phyloP scores from a whole-genome alignment of 2,329 filamentous ascomycete species.

The Aspergillus glaucus region DNA sequence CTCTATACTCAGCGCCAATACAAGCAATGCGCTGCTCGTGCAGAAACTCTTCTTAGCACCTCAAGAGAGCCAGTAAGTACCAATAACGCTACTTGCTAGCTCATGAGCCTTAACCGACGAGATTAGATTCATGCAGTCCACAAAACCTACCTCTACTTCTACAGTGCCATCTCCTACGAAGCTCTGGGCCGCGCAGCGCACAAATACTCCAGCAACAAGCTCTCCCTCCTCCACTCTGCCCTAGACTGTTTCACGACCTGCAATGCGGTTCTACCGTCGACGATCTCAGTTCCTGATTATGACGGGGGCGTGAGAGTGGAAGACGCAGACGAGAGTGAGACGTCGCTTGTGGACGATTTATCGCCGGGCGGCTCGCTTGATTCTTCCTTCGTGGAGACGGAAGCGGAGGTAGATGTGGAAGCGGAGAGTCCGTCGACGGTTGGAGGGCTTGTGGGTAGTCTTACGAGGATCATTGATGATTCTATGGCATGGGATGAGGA shows the following conservation, averaged over 20 bases:
- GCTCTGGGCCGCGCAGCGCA: slow-evolving; percentile 42
- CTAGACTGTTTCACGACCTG: slow-evolving; percentile 34
- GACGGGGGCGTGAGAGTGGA: not conserved
- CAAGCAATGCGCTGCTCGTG: slow-evolving; percentile 34
- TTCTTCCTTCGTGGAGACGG: too few relatives aligned
- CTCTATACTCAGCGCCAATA: slow-evolving; percentile 33
- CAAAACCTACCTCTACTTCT: slow-evolving; percentile 41
- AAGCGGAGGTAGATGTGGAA: not conserved
- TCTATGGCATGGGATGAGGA: slow-evolving; percentile 11
- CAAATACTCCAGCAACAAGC: slow-evolving; percentile 40
- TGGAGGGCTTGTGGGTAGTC: slow-evolving; percentile 14
- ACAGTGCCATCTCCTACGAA: slow-evolving; percentile 42
- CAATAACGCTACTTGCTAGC: not conserved
- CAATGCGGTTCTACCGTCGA: slow-evolving; percentile 20
- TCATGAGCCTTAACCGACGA: not conserved
- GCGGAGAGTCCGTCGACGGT: slow-evolving; percentile 7
- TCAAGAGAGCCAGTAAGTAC: slow-evolving; percentile 21
- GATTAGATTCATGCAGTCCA: slow-evolving; percentile 29
- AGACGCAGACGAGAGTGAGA: not conserved
- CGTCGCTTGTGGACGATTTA: slow-evolving; percentile 3
- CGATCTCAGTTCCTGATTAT: slow-evolving; percentile 4
- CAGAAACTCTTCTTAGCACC: slow-evolving; percentile 23
- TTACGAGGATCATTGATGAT: slow-evolving; percentile 23
- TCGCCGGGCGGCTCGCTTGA: slow-evolving; percentile 26
- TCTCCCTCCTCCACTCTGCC: slow-evolving; percentile 36